Evolutionary conservation across 139 green algal species (phyloP).

Genomic region (Gonium pectorale): DNA sequence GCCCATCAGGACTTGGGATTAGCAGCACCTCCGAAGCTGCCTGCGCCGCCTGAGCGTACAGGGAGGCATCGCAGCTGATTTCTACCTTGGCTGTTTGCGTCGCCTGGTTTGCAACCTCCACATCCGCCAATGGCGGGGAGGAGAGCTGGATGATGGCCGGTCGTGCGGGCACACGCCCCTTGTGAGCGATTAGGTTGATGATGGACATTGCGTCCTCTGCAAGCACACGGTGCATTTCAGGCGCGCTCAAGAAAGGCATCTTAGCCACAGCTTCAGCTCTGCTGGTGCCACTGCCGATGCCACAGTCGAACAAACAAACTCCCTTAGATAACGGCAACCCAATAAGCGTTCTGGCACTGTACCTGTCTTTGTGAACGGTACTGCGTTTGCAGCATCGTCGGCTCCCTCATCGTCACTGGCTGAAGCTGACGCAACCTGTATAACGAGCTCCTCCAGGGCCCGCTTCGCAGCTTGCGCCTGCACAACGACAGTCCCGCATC

Average conservation of each 20-base stretch:
- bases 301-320: too few relatives aligned
- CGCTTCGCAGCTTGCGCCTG: slow-evolving; percentile 3
- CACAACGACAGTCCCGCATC: not conserved
- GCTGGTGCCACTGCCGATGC: too few relatives aligned
- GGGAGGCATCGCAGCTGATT: not conserved
- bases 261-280: too few relatives aligned
- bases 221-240: too few relatives aligned
- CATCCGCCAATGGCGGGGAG: not conserved
- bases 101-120: not conserved
- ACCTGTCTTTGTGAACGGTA: not conserved
- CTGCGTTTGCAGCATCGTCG: too few relatives aligned
- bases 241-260: too few relatives aligned
- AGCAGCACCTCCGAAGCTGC: slow-evolving; percentile 15
- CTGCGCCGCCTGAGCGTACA: not conserved
- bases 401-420: too few relatives aligned
- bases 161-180: slow-evolving; percentile 9
- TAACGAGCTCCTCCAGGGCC: not conserved
- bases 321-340: too few relatives aligned
- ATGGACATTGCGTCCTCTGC: slow-evolving; percentile 39
- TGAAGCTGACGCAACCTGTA: not conserved
- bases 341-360: too few relatives aligned
- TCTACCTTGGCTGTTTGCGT: not conserved
- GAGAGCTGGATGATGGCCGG: slow-evolving; percentile 41
- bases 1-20: not conserved
- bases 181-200: slow-evolving; percentile 23